A percentile compares a stretch with the other conserved stretches of the same genome.
Conservation (phyloP, 257 asterid genomes). For the Echites panduratus region DNA sequence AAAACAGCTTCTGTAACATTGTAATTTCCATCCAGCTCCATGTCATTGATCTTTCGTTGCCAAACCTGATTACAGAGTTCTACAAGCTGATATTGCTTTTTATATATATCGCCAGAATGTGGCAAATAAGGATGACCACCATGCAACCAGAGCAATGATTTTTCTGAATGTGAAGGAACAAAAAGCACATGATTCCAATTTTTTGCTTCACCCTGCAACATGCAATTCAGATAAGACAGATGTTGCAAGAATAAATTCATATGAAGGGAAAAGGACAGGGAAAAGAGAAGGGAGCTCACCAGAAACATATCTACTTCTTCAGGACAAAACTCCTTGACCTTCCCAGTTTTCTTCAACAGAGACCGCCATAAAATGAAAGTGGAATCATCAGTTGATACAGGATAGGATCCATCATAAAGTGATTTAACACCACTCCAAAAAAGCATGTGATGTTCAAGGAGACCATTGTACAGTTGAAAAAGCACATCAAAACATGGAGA, state of each 20-base stretch:
- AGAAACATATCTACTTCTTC: conserved; percentile 45
- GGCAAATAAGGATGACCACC: conserved; percentile 89
- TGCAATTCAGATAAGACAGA: conserved; percentile 11
- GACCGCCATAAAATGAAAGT: conserved; percentile 49
- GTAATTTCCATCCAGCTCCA: conserved; percentile 37
- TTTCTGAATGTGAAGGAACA: conserved; percentile 42
- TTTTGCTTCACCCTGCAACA: conserved; percentile 43
- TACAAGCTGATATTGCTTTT: conserved; percentile 49
- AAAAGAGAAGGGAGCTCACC: conserved; percentile 36
- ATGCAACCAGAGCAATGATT: conserved; percentile 74
- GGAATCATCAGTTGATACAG: conserved; percentile 23
- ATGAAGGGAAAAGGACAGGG: not conserved
- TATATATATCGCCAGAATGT: conserved; percentile 56
- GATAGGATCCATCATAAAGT: conserved; percentile 26
- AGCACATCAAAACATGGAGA: conserved; percentile 52
- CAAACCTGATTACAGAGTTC: conserved; percentile 53
- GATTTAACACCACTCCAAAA: conserved; percentile 55
- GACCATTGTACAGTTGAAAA: conserved; percentile 44
- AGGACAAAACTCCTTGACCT: conserved; percentile 45
- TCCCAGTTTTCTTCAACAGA: conserved; percentile 49
- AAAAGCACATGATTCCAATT: conserved; percentile 30
- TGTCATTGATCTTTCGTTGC: conserved; percentile 42
- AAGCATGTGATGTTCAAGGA: conserved; percentile 70
- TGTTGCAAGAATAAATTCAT: not conserved
- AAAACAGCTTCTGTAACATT: conserved; percentile 41